A percentile compares a stretch with the other conserved stretches of the same genome.
Evolutionary conservation across 805 yeast genomes (phyloP).

Genomic region (Metschnikowia santaceciliae): DNA sequence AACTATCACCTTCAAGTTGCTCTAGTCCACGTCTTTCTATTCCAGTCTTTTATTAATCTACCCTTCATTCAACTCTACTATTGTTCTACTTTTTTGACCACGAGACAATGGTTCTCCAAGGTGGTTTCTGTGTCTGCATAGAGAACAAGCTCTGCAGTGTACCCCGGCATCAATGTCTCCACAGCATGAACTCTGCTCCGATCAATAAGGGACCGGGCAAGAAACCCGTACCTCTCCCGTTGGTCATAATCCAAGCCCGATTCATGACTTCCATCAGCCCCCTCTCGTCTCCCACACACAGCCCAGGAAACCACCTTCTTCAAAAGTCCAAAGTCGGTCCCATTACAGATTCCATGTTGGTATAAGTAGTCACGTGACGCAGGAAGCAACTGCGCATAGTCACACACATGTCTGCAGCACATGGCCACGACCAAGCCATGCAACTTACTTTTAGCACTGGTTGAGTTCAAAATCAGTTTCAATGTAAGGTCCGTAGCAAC

Average conservation of each 20-base stretch:
- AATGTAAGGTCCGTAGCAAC: constrained; percentile 89
- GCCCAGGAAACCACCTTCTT: constrained; percentile 85
- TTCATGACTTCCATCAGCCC: constrained; percentile 39
- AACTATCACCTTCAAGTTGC: too few species aligned
- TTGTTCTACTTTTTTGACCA: neutral
- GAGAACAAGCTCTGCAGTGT: constrained; percentile 47
- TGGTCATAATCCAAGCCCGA: constrained; percentile 42
- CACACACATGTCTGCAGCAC: constrained; percentile 89
- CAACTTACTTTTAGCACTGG: constrained; percentile 19
- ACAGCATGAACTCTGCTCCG: constrained; percentile 60
- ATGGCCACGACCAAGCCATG: constrained; percentile 76
- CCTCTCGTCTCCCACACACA: constrained; percentile 59
- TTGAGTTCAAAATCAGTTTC: constrained; percentile 50
- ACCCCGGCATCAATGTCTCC: constrained; percentile 28
- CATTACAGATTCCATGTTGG: constrained; percentile 28
- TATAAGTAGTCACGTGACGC: constrained; percentile 41
- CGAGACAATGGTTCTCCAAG: constrained; percentile 64
- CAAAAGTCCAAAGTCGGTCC: constrained; percentile 43
- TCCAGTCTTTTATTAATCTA: too few species aligned
- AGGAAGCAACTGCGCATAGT: constrained; percentile 50
- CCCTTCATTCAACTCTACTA: neutral
- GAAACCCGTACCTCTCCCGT: constrained; percentile 58
- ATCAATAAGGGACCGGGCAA: constrained; percentile 71
- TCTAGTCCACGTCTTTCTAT: too few species aligned
- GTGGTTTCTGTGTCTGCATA: constrained; percentile 60